These are phyloP conservation scores for Tetragonia tetragonoides DNA, from an alignment of 148 eudicot genomes.

Conservation along the genomic window DNA sequence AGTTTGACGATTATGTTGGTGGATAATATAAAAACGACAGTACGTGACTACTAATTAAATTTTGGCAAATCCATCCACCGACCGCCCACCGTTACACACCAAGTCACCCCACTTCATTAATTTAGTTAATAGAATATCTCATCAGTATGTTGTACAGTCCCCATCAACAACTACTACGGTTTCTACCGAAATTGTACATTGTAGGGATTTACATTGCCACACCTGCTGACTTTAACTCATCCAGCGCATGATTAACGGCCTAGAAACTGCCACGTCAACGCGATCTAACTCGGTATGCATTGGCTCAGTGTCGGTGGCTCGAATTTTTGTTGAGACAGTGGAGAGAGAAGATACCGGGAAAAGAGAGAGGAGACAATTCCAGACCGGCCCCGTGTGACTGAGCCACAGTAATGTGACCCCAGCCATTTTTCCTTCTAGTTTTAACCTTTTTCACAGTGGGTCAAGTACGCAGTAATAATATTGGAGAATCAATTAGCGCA, in stretches of 20 bases:
- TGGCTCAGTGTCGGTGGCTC: conserved; percentile 32
- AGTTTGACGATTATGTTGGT: neutral
- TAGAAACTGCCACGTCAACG: conserved; percentile 18
- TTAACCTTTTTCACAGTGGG: too few species aligned
- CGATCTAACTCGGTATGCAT: conserved; percentile 12
- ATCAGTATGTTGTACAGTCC: neutral
- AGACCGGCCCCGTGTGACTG: neutral
- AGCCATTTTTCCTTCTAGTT: neutral
- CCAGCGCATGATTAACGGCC: neutral
- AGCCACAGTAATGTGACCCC: conserved; percentile 15
- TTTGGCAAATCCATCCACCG: conserved; percentile 8
- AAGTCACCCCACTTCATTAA: neutral
- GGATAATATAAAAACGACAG: neutral
- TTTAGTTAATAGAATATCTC: neutral
- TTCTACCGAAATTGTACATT: neutral
- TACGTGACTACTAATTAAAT: neutral
- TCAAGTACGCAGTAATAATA: too few species aligned
- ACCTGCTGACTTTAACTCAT: neutral
- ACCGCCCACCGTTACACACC: conserved; percentile 12
- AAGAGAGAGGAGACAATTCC: neutral
- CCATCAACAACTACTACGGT: neutral
- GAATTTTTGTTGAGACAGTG: neutral
- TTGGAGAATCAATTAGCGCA: too few species aligned
- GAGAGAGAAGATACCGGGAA: neutral
- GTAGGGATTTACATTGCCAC: neutral